Conservation (phyloP, 2,329 filamentous ascomycete genomes). For the Fragosphaeria purpurea region DNA sequence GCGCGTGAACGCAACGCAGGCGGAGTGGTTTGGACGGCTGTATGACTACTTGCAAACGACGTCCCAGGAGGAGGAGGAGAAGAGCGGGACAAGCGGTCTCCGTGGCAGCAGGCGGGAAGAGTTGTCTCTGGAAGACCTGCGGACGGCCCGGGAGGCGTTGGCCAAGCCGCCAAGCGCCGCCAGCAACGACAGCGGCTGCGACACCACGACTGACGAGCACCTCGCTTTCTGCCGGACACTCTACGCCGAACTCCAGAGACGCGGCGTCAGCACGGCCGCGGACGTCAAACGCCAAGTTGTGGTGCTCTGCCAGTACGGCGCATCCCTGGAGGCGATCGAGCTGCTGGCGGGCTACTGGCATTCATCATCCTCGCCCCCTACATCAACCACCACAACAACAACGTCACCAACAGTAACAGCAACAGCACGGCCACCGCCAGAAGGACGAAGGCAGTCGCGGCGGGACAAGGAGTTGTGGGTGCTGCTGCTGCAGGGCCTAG, state of each 20-base stretch:
- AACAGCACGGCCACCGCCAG: not conserved
- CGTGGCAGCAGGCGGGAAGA: slow-evolving; percentile 11
- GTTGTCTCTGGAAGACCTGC: slow-evolving; percentile 31
- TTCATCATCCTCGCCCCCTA: too few relatives aligned
- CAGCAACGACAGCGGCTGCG: not conserved
- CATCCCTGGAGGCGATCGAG: slow-evolving; percentile 41
- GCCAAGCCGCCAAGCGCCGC: not conserved
- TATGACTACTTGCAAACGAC: slow-evolving; percentile 50
- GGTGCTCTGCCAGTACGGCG: slow-evolving; percentile 44
- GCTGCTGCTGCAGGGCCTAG: slow-evolving; percentile 50
- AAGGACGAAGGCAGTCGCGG: slow-evolving; percentile 4
- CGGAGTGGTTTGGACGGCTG: slow-evolving; percentile 43
- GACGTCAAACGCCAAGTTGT: slow-evolving; percentile 36
- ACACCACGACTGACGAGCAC: not conserved
- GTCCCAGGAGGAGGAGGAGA: slow-evolving; percentile 28
- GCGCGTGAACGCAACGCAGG: slow-evolving; percentile 56
- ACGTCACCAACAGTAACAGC: not conserved
- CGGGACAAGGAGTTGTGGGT: slow-evolving; percentile 32
- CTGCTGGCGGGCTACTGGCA: slow-evolving; percentile 29
- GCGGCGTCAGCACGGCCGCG: slow-evolving; percentile 14
- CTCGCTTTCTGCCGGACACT: slow-evolving; percentile 32
- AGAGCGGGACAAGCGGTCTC: not conserved
- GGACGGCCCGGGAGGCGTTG: slow-evolving; percentile 29
- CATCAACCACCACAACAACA: too few relatives aligned
- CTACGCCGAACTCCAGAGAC: slow-evolving; percentile 26